Evolutionary conservation across 108 stramenopile species (phyloP).

Genomic region (Fistulifera pelliculosa): DNA sequence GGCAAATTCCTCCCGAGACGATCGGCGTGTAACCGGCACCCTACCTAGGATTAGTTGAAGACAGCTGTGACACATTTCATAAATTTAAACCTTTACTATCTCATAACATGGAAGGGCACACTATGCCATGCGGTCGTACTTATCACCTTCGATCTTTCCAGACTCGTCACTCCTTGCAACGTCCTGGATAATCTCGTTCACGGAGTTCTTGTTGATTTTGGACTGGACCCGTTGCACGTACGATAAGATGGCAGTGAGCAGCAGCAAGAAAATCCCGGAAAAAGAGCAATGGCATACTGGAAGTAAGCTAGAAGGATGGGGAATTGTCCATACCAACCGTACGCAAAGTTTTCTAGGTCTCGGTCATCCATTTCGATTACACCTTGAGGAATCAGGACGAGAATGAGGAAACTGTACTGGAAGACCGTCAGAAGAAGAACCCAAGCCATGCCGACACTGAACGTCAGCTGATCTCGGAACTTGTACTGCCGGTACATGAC

Average conservation of each 20-base stretch:
- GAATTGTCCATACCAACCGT: slow-evolving; percentile 60
- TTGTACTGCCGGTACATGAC: slow-evolving; percentile 19
- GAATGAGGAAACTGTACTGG: slow-evolving; percentile 3
- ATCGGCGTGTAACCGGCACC: too few species aligned
- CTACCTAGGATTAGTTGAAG: too few species aligned
- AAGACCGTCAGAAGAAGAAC: slow-evolving; percentile 22
- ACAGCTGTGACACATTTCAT: too few species aligned
- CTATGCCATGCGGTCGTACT: too few species aligned
- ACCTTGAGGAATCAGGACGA: slow-evolving; percentile 28
- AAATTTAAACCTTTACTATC: too few species aligned
- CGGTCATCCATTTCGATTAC: slow-evolving; percentile 32
- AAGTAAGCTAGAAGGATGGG: slow-evolving; percentile 43
- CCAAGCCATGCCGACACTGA: slow-evolving; percentile 21
- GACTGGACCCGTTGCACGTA: slow-evolving; percentile 1
- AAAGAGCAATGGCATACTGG: slow-evolving; percentile 35
- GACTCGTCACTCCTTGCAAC: too few species aligned
- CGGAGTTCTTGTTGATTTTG: too few species aligned
- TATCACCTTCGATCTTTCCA: too few species aligned
- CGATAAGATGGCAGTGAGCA: neutral
- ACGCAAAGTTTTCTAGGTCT: slow-evolving; percentile 33
- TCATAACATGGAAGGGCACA: too few species aligned
- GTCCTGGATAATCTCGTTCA: too few species aligned
- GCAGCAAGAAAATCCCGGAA: slow-evolving; percentile 2
- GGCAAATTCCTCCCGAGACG: too few species aligned
- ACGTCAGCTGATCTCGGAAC: slow-evolving; percentile 13